Percentiles rank a stretch among this genome's conserved stretches.
Conservation (phyloP, 805 yeast genomes). For the Gaillardinia entomophila region DNA sequence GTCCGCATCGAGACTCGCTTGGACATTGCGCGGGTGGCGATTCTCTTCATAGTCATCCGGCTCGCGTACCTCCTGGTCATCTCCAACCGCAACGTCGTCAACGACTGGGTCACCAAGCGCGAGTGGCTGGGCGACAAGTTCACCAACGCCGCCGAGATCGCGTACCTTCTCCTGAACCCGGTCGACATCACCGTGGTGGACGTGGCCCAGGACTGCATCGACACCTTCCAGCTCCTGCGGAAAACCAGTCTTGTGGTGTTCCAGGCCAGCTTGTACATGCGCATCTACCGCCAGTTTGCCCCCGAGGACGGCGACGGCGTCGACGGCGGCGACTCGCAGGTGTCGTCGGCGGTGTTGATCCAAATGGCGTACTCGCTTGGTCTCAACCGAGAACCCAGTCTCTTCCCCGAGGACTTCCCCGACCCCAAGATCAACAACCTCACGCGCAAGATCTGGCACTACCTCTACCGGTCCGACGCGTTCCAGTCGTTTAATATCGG, state of each 20-base stretch:
- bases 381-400: conserved; percentile 13
- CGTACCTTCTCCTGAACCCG: conserved; percentile 15
- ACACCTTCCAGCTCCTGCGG: conserved; percentile 9
- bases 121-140: neutral
- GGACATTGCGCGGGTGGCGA: conserved; percentile 10
- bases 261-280: conserved; percentile 6
- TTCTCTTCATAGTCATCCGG: conserved; percentile 8
- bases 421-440: conserved; percentile 4
- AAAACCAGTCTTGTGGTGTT: conserved; percentile 6
- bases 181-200: conserved; percentile 13
- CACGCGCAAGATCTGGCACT: conserved; percentile 10
- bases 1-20: conserved; percentile 3
- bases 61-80: conserved; percentile 9
- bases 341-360: conserved; percentile 7
- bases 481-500: neutral
- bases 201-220: conserved; percentile 16
- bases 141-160: conserved; percentile 12
- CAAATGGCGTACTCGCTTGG: conserved; percentile 17
- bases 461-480: conserved; percentile 4
- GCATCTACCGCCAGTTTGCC: conserved; percentile 6
- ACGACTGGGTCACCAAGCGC: conserved; percentile 2
- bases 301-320: conserved; percentile 10
- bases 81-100: conserved; percentile 7
- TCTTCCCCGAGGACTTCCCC: neutral
- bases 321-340: conserved; percentile 8